These are phyloP conservation scores for Inga oerstediana DNA, from an alignment of 306 rosid genomes.

Conservation along the genomic window DNA sequence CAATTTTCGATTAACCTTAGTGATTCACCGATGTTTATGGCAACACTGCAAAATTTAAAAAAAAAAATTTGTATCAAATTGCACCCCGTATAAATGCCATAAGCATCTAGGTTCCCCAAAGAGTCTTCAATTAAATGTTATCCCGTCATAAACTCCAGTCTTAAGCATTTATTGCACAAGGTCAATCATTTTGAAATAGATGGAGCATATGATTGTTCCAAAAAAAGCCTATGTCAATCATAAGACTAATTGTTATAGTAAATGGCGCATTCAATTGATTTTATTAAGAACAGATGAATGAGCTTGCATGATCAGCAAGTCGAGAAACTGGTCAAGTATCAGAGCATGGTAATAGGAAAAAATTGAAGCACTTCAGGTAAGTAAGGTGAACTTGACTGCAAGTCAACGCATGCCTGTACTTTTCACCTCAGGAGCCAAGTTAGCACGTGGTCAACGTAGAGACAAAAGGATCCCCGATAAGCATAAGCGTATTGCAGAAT, in stretches of 20 bases:
- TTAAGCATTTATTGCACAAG: not conserved
- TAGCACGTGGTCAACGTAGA: not conserved
- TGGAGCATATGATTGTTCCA: not conserved
- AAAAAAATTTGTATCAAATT: not conserved
- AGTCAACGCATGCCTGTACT: not conserved
- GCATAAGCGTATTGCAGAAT: not conserved
- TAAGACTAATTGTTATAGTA: not conserved
- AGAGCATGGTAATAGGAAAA: not conserved
- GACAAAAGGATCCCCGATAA: not conserved
- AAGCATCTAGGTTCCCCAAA: not conserved
- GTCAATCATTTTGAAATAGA: not conserved
- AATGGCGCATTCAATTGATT: not conserved
- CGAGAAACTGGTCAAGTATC: not conserved
- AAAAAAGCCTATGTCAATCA: not conserved
- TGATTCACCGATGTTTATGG: conserved; percentile 1
- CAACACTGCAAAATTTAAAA: conserved; percentile 24
- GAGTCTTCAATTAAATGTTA: not conserved
- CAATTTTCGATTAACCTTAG: conserved; percentile 43
- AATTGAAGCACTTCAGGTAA: not conserved
- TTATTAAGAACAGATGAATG: not conserved
- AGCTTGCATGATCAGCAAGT: not conserved
- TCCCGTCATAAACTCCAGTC: not conserved
- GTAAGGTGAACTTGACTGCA: not conserved
- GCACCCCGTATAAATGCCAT: not conserved
- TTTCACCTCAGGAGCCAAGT: conserved; percentile 4